Evolutionary conservation across 2,329 filamentous ascomycete genomes (phyloP), one percentile per base, ranked within the genome.

Genomic region (Peltaster fructicola): DNA sequence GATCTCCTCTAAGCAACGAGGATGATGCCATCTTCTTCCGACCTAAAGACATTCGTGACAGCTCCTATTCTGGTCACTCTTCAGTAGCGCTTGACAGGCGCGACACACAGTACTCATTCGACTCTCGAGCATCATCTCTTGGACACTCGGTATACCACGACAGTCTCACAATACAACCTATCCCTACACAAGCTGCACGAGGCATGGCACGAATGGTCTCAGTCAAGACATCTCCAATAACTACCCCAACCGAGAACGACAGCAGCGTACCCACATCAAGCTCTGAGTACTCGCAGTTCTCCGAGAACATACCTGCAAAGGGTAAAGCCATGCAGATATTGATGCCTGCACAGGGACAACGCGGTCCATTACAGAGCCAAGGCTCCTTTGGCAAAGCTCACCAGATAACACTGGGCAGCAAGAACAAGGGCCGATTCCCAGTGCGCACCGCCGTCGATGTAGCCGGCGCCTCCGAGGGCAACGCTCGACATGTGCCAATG

Each of bases 171-270:
- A 69, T 92, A 39, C 82, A 62, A 46, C 77, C 60, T 2, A 56
- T 74, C 28, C 75, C 84, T 1, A 81, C 82, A 1, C 81, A 82
- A 25, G 77, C 80, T 30, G 77, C 85, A 46, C 71, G 82, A 32
- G 78, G 77, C 35, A 90, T 88, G 53, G 81, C 88, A 7, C 84
- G 81, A 17, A 74, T 95, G 45, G 82, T 98, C 47, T 92, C 80
- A 41, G 82, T 98, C 36, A 88, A 81, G 29, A 34, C 34, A n/a
- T 31, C 15, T 25, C 27, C 9, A 22, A 21, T 8, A 21, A 16
- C 25, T 15, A 27, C 24, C 23, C 22, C 23, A 15, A 21, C 8
- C 18, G 18, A 10, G 15, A 30, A 25, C 20, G 14, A 6, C 5
- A 23, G 15, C 8, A 13, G 18, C 7, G 13, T 22, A 19, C 25